Base-by-base conservation (phyloP, 208 protist genomes). In the Leishmania guyanensis region DNA sequence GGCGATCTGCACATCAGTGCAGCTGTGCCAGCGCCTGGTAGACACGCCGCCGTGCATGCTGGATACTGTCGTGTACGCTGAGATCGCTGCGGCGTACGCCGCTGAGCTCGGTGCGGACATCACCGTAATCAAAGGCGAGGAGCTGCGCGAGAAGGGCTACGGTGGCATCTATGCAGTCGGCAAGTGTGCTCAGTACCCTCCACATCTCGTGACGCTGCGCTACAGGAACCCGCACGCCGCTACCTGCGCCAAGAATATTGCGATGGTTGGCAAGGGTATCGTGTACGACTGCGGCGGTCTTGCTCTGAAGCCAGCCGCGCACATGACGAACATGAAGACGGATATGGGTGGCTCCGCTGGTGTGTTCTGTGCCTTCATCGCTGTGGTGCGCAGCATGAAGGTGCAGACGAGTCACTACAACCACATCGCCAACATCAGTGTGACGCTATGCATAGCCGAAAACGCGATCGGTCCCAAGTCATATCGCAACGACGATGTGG, bases 321-420 rank as follows among this genome's bases (percentile, higher is more conserved):
- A 88, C 80, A 98, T 98, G 95, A 86, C 84, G n/a, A 90, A 89
- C 70, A 98, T 98, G 96, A 98, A 97, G 82, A 88, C 80, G n/a
- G 96, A 98, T 78, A 98, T 98, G 94, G 96, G 91, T 26, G 94
- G 96, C 54, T 83, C 94, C 14, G 95, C 93, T 29, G 93, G 86
- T 43, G 87, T 96, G 17, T 90, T 97, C 77, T 91, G 90, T 69
- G 92, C 84, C 50, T 96, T 97, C 76, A 74, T 97, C 29, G 82
- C 88, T 2, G 72, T 94, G 48, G 92, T 94, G 56, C 84, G 88
- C 26, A 77, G 80, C 78, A 87, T 92, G 75, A 81, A 87, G 74
- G 69, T 86, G 29, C 77, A 85, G 71, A 65, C 84, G 73, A 83
- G 90, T 14, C 74, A 80, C 75, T 88, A 89, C 80, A 39, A 81